These are phyloP conservation scores for Drosera capensis DNA, from an alignment of 148 eudicot genomes.

Conservation along the genomic window DNA sequence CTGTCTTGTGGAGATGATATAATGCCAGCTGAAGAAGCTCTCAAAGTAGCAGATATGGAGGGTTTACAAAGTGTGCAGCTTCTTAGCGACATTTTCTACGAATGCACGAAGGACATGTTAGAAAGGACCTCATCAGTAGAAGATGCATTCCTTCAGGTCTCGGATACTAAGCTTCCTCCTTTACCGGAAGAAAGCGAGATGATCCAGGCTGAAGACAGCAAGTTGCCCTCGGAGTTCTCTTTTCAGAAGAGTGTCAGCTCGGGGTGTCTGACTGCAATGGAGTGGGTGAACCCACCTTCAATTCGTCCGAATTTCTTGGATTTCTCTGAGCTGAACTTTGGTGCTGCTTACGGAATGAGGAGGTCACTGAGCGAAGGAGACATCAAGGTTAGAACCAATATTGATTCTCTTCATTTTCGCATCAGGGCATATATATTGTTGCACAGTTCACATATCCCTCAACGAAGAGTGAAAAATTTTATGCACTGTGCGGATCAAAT, in stretches of 20 bases:
- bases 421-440: neutral
- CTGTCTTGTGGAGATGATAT: conserved; percentile 47
- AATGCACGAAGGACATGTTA: conserved; percentile 53
- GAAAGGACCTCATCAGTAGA: conserved; percentile 29
- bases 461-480: neutral
- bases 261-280: conserved; percentile 64
- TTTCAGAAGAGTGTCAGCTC: conserved; percentile 61
- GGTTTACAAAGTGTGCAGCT: conserved; percentile 48
- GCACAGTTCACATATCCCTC: neutral
- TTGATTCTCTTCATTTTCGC: neutral
- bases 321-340: conserved; percentile 49
- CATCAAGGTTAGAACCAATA: conserved; percentile 46
- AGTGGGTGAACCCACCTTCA: conserved; percentile 29
- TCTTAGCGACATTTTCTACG: conserved; percentile 57
- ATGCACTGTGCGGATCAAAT: neutral
- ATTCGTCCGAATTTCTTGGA: conserved; percentile 46
- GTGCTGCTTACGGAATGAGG: conserved; percentile 55
- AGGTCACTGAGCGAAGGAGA: conserved; percentile 94
- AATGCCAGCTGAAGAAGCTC: conserved; percentile 19
- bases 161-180: conserved; percentile 34
- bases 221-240: conserved; percentile 12
- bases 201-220: conserved; percentile 17
- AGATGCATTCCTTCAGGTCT: conserved; percentile 35
- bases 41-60: conserved; percentile 38
- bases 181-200: conserved; percentile 35